Percentiles rank a stretch among this genome's conserved stretches.
phyloP scores from a whole-genome alignment of 1,139 yeast genomes.

The Waltiozyma sp. region DNA sequence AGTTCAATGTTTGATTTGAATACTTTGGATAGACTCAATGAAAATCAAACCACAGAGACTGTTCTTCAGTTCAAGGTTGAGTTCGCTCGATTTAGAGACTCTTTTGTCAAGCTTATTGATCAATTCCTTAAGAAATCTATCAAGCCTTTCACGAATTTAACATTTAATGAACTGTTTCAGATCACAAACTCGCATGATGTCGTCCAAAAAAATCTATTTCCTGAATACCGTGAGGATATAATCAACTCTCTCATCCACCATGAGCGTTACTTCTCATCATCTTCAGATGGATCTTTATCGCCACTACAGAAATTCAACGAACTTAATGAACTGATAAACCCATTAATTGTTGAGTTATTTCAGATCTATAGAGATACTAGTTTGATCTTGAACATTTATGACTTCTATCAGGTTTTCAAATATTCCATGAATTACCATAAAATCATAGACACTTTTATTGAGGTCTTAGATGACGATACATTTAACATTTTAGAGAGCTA shows the following conservation, averaged over 20 bases:
- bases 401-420: constrained; percentile 64
- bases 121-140: constrained; percentile 6
- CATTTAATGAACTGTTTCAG: constrained; percentile 15
- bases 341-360: constrained; percentile 47
- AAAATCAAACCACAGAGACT: neutral
- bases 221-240: constrained; percentile 12
- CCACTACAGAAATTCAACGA: constrained; percentile 6
- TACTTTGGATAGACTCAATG: neutral
- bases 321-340: constrained; percentile 28
- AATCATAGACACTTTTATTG: constrained; percentile 26
- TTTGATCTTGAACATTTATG: constrained; percentile 60
- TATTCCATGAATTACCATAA: constrained; percentile 35
- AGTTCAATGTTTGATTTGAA: neutral
- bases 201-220: constrained; percentile 12
- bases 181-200: constrained; percentile 10
- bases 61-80: constrained; percentile 12
- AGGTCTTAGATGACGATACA: constrained; percentile 15
- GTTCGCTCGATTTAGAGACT: constrained; percentile 11
- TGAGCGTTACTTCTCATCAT: constrained; percentile 12
- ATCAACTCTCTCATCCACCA: constrained; percentile 16
- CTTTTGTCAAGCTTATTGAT: constrained; percentile 9
- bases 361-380: constrained; percentile 76
- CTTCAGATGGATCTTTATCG: constrained; percentile 4
- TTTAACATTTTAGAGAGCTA: constrained; percentile 13
- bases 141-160: neutral